Base-by-base conservation (phyloP, 2,329 filamentous ascomycete genomes). In the Plenodomus lindquistii region DNA sequence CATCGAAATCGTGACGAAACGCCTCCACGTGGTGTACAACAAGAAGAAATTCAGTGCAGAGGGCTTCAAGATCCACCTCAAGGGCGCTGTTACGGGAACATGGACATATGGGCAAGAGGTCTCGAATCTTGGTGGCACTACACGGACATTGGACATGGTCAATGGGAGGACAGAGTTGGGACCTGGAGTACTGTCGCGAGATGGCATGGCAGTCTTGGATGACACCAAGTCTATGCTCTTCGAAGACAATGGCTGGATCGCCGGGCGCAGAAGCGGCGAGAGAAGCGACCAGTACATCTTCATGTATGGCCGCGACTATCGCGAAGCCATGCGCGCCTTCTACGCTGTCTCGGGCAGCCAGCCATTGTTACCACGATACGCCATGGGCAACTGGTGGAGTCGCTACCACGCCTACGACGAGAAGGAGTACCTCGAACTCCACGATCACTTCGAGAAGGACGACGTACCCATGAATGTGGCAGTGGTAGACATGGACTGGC, bases 401-500 rank as follows among this genome's bases (percentile, higher is more conserved):
- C 74, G 84, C 7, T 86, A 85, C 63, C 79, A 86, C 58, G 76
- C 75, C 2, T 87, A 86, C 59, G 73, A 71, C 0, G 75, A 77
- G 21, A 71, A 79, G 2, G 80, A 83, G 54, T 86, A 86, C 57
- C 51, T 85, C 2, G 66, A 70, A 13, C 72, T 87, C 15, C 81
- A 86, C 74, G 80, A 84, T 45, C 73, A 75, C 41, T 86, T 86
- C 54, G 62, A 71, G 4, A 65, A 69, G 8, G 68, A 80, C 19
- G 65, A 74, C 0, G 77, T 86, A 6, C 84, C 84, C 0, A 69
- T 86, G 31, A 81, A 77, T 4, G 81, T 85, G 5, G 82, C 78
- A 2, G 82, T 86, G 0, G 66, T 86, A 3, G 84, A 87, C 59
- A 86, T 86, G 83, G 84, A 86, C 62, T 86, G 84, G 84, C 84